Conservation (phyloP, 148 eudicot species). For the Rhododendron mucronatum region DNA sequence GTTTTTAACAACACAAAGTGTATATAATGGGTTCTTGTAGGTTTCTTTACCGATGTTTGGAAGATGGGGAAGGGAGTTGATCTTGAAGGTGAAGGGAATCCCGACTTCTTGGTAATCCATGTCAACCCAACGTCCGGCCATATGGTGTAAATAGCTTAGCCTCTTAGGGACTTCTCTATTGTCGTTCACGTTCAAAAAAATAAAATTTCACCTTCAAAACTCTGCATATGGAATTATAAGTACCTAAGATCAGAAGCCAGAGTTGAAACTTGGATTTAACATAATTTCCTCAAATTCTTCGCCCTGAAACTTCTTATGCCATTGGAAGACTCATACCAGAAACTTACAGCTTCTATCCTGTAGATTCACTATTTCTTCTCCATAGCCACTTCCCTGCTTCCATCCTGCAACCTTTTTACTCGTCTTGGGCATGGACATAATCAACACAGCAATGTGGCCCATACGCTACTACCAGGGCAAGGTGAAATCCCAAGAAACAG, state of each 20-base stretch:
- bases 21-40: background rate
- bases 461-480: background rate
- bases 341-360: background rate
- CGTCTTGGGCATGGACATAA: background rate
- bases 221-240: background rate
- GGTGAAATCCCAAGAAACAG: background rate
- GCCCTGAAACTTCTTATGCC: background rate
- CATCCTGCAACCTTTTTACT: background rate
- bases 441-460: background rate
- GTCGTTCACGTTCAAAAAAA: background rate
- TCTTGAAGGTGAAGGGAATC: background rate
- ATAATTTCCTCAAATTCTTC: background rate
- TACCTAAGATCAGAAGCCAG: background rate
- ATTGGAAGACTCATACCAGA: background rate
- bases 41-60: background rate
- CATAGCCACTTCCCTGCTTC: background rate
- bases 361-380: background rate
- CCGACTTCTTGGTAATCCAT: background rate
- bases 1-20: background rate
- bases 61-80: background rate
- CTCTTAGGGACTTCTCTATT: background rate
- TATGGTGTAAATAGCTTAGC: background rate
- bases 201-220: background rate
- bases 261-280: background rate
- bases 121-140: background rate